Conservation (phyloP, 1,139 yeast species). For the Pichia sp. region DNA sequence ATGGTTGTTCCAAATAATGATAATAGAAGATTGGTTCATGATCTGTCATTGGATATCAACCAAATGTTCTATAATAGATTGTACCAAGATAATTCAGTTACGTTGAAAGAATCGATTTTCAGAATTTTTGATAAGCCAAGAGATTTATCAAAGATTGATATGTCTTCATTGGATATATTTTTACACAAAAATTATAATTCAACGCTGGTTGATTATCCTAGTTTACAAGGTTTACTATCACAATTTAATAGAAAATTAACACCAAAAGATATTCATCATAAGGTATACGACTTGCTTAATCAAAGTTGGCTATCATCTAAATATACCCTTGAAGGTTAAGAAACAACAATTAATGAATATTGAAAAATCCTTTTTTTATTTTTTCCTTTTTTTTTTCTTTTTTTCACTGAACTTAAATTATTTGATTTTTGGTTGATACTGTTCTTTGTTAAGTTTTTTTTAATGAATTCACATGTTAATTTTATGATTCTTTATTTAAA, state of each 20-base stretch:
- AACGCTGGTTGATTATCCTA: constrained; percentile 6
- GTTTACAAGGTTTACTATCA: background rate
- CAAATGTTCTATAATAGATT: constrained; percentile 18
- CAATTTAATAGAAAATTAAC: constrained; percentile 1
- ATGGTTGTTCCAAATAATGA: constrained; percentile 21
- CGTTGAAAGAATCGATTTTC: constrained; percentile 3
- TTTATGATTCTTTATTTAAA: too few species aligned
- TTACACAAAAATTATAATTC: constrained; percentile 10
- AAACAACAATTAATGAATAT: background rate
- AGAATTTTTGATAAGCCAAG: constrained; percentile 9
- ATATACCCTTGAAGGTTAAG: constrained; percentile 17
- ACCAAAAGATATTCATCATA: constrained; percentile 37
- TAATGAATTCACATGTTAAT: too few species aligned
- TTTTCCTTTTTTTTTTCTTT: background rate
- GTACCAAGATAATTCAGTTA: constrained; percentile 16
- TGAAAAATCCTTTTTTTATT: background rate
- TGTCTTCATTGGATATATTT: constrained; percentile 16
- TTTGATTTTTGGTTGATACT: too few species aligned
- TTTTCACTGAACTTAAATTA: too few species aligned
- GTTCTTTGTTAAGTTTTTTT: too few species aligned
- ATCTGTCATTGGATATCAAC: constrained; percentile 19
- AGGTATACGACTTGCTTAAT: constrained; percentile 49
- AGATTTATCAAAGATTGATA: constrained; percentile 19
- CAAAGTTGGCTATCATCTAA: constrained; percentile 12
- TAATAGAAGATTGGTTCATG: constrained; percentile 19